Evolutionary conservation across 345 rosid species (phyloP).

Genomic region (Moricandia arvensis): DNA sequence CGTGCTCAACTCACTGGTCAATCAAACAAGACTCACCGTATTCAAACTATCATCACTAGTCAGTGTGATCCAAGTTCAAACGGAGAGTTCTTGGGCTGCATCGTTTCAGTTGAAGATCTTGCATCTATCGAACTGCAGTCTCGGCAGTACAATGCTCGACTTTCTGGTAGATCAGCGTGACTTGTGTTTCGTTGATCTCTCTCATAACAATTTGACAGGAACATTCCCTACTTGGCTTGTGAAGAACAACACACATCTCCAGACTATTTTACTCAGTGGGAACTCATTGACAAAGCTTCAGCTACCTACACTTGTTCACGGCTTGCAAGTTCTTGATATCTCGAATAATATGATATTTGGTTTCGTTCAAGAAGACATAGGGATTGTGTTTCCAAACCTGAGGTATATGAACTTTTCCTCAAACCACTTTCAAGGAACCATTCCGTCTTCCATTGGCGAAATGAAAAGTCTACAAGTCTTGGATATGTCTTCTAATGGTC

Average conservation of each 20-base stretch:
- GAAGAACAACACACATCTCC: slow-evolving; percentile 22
- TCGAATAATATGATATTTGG: slow-evolving; percentile 17
- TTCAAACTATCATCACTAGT: slow-evolving; percentile 15
- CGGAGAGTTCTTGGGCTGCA: slow-evolving; percentile 25
- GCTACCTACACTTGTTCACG: slow-evolving; percentile 19
- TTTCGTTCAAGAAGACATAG: slow-evolving; percentile 23
- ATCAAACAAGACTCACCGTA: slow-evolving; percentile 26
- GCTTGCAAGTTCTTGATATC: slow-evolving; percentile 25
- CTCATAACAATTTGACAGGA: slow-evolving; percentile 19
- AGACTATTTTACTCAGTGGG: neutral
- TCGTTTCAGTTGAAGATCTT: slow-evolving; percentile 25
- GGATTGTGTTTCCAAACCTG: slow-evolving; percentile 20
- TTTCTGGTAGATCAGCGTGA: slow-evolving; percentile 27
- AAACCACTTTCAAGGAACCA: slow-evolving; percentile 21
- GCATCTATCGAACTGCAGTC: slow-evolving; percentile 2
- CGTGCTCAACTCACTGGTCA: slow-evolving; percentile 27
- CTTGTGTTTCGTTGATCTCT: slow-evolving; percentile 23
- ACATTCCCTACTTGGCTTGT: slow-evolving; percentile 31
- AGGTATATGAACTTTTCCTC: slow-evolving; percentile 9
- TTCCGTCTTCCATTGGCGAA: slow-evolving; percentile 27
- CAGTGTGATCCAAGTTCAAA: slow-evolving; percentile 12
- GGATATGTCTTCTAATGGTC: slow-evolving; percentile 28
- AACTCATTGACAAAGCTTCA: slow-evolving; percentile 24
- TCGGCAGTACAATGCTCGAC: slow-evolving; percentile 1
- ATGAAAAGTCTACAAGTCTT: slow-evolving; percentile 18